phyloP scores from a whole-genome alignment of 495 filamentous ascomycete genomes.

The Acidiella bohemica region DNA sequence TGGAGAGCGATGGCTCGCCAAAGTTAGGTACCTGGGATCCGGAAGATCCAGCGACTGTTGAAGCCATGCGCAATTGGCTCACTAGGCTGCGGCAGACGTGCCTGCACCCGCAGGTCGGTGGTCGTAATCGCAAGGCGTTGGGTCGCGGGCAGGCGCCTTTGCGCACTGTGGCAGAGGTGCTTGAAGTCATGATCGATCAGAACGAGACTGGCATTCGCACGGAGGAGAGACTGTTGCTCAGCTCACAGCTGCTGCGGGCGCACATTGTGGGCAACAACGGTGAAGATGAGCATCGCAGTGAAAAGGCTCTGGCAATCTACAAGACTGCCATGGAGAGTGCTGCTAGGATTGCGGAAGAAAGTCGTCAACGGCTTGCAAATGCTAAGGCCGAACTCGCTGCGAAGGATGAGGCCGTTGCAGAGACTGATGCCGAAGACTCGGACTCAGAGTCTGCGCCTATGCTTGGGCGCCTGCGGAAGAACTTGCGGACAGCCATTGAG shows the following conservation, averaged over 20 bases:
- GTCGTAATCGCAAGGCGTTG: constrained; percentile 51
- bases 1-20: constrained; percentile 52
- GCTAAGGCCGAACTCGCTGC: constrained; percentile 32
- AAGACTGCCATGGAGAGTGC: constrained; percentile 42
- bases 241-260: constrained; percentile 49
- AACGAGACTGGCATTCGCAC: constrained; percentile 47
- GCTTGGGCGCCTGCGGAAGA: constrained; percentile 47
- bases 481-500: constrained; percentile 59
- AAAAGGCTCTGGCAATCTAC: constrained; percentile 57
- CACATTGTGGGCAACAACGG: constrained; percentile 60
- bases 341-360: constrained; percentile 45
- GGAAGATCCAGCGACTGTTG: constrained; percentile 40
- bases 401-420: constrained; percentile 14
- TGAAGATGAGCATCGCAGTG: constrained; percentile 25
- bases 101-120: constrained; percentile 68
- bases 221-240: constrained; percentile 52
- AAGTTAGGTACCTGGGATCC: constrained; percentile 47
- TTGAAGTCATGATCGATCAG: constrained; percentile 80
- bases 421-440: constrained; percentile 32
- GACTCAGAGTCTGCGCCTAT: constrained; percentile 33
- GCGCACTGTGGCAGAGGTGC: constrained; percentile 68
- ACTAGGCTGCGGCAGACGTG: constrained; percentile 65
- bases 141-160: constrained; percentile 51
- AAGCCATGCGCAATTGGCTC: constrained; percentile 59
- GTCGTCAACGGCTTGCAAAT: constrained; percentile 43